phyloP scores from a whole-genome alignment of 257 asterid species.

The Jaltomata sinuosa region DNA sequence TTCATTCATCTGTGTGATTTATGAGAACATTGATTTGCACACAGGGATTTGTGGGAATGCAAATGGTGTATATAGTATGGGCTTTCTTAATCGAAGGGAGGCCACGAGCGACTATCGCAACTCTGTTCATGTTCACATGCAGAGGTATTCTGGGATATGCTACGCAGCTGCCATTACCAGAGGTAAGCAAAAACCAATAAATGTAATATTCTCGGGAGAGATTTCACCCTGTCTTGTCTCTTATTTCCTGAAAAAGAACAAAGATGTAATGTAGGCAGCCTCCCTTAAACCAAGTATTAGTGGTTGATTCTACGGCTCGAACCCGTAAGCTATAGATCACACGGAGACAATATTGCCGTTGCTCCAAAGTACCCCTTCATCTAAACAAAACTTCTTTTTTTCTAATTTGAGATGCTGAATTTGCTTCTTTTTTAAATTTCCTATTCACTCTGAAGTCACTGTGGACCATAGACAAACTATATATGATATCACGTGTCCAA shows the following conservation, averaged over 20 bases:
- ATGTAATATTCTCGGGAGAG: neutral
- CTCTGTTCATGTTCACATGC: conserved; percentile 89
- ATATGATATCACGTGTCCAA: neutral
- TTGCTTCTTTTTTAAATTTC: neutral
- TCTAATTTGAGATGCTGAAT: neutral
- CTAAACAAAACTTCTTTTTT: neutral
- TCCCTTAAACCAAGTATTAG: neutral
- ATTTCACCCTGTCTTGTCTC: neutral
- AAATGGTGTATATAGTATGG: conserved; percentile 65
- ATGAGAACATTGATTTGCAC: neutral
- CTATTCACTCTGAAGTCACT: neutral
- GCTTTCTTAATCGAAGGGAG: conserved; percentile 84
- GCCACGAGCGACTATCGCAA: conserved; percentile 67
- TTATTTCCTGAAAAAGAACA: neutral
- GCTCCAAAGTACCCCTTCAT: neutral
- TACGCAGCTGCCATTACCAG: conserved; percentile 85
- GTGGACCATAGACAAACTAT: neutral
- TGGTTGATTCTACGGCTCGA: neutral
- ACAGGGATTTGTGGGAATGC: conserved; percentile 84
- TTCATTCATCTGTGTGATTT: neutral
- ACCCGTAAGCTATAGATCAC: neutral
- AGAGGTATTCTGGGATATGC: conserved; percentile 90
- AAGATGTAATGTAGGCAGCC: neutral
- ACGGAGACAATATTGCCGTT: too few species aligned
- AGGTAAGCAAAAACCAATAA: conserved; percentile 28